Base-by-base conservation (phyloP, 2,329 filamentous ascomycete genomes). In the Phaeosphaeria sp. region DNA sequence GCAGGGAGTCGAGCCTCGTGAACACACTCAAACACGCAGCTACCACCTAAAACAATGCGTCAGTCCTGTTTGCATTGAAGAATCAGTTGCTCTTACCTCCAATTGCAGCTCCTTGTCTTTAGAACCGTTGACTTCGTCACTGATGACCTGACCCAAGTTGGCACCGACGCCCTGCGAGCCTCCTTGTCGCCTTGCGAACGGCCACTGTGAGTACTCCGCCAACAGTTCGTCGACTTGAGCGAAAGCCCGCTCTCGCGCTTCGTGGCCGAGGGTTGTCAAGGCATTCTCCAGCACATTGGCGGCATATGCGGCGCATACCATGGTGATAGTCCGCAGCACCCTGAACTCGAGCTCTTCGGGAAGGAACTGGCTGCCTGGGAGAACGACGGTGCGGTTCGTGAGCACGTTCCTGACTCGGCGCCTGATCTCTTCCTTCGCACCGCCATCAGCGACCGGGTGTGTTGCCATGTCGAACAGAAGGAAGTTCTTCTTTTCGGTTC, bases 381-480 rank as follows among this genome's bases (percentile, higher is more conserved):
- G 87, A 47, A 98, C 93, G 59, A 98, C 91, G 51, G 95, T 99
- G 71, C 95, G 90, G 80, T 93, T 93, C 60, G 92, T 97, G 66
- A 97, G 89, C 59, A 98, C 88, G 76, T 91, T 96, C 75, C 94
- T 90, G 65, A 98, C 94, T 70, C 95, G 90, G 75, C 91, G 89
- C 71, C 95, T 88, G 73, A 99, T 95, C 82, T 99, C 95, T 74
- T 98, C 95, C 83, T 99, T 99, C 73, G 95, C 95, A 73, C 92
- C 94, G 65, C 93, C 91, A 73, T 99, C 95, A 64, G 93, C 94
- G 57, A 99, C 93, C 43, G 95, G 95, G 78, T 99, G 95, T 64
- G 95, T 99, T 56, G 95, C 95, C 95, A 99, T 99, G 82, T 99
- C 95, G 83, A 99, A 99, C 64, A 99, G 91, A 65, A 99, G 87